phyloP scores from a whole-genome alignment of 768 basidiomycete genomes.

The Candolleomyces efflorescens region DNA sequence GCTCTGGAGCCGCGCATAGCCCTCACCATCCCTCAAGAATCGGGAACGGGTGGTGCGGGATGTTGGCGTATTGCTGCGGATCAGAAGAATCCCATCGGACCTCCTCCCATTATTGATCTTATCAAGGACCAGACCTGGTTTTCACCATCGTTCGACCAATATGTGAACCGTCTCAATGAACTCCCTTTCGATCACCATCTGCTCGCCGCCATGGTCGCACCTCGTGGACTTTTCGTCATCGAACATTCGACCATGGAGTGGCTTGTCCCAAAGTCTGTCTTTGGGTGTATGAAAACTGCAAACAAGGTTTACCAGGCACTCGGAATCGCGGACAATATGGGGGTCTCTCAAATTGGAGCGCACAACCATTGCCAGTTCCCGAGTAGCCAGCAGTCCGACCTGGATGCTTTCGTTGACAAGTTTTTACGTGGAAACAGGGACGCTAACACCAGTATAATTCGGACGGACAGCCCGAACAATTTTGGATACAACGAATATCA shows the following conservation, averaged over 20 bases:
- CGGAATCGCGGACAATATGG: conserved; percentile 39
- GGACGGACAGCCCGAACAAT: conserved; percentile 34
- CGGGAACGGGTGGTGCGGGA: conserved; percentile 49
- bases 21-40: conserved; percentile 55
- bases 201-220: conserved; percentile 48
- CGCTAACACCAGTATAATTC: conserved; percentile 39
- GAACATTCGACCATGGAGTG: conserved; percentile 50
- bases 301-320: conserved; percentile 44
- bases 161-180: conserved; percentile 34
- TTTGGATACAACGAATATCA: conserved; percentile 28
- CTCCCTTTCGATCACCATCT: conserved; percentile 55
- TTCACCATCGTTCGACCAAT: conserved; percentile 40
- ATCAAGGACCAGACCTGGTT: conserved; percentile 51
- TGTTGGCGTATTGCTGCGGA: conserved; percentile 52
- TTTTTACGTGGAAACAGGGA: conserved; percentile 40
- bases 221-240: conserved; percentile 44
- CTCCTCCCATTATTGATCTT: conserved; percentile 47
- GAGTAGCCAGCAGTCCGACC: conserved; percentile 31
- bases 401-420: conserved; percentile 48
- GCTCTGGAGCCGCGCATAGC: conserved; percentile 51
- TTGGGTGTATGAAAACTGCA: conserved; percentile 48
- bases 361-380: conserved; percentile 52
- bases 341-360: conserved; percentile 45
- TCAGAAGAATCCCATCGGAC: conserved; percentile 29
- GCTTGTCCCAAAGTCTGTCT: conserved; percentile 45